A percentile compares a stretch with the other conserved stretches of the same genome.
phyloP scores from a whole-genome alignment of 176 grass and related monocot species.

The Tillandsia leiboldiana region DNA sequence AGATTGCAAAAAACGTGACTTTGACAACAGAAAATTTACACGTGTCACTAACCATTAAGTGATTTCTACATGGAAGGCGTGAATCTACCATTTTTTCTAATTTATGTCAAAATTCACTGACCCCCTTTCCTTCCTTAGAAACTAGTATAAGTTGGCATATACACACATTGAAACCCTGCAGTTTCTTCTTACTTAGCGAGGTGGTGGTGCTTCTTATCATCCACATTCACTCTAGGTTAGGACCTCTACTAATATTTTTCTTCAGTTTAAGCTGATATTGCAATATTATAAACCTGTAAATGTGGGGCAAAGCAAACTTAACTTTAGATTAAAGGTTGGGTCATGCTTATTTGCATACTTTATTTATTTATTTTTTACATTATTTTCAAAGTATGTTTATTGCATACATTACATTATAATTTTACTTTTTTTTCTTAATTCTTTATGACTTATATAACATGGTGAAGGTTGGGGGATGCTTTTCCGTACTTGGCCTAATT shows the following conservation, averaged over 20 bases:
- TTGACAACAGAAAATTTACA: not conserved
- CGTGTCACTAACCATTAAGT: not conserved
- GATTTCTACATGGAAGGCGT: not conserved
- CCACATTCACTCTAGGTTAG: not conserved
- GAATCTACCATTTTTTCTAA: not conserved
- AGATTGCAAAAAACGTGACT: not conserved
- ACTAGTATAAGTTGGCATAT: not conserved
- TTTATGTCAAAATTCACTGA: not conserved
- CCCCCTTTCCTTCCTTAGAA: not conserved
- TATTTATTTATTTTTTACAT: too few relatives aligned
- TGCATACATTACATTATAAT: too few relatives aligned
- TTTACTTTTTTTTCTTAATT: too few relatives aligned
- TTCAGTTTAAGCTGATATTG: not conserved
- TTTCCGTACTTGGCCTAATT: too few relatives aligned
- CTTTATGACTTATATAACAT: too few relatives aligned
- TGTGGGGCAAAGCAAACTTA: too few relatives aligned
- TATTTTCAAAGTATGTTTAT: too few relatives aligned
- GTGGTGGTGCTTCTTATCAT: not conserved
- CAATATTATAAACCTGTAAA: not conserved
- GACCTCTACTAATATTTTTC: not conserved
- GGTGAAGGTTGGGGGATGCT: too few relatives aligned
- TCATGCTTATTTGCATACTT: too few relatives aligned
- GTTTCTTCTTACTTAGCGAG: not conserved
- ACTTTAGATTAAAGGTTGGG: too few relatives aligned
- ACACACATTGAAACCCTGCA: not conserved